These are phyloP conservation scores for Nasturtium officinale DNA, from an alignment of 345 rosid species.

Conservation along the genomic window DNA sequence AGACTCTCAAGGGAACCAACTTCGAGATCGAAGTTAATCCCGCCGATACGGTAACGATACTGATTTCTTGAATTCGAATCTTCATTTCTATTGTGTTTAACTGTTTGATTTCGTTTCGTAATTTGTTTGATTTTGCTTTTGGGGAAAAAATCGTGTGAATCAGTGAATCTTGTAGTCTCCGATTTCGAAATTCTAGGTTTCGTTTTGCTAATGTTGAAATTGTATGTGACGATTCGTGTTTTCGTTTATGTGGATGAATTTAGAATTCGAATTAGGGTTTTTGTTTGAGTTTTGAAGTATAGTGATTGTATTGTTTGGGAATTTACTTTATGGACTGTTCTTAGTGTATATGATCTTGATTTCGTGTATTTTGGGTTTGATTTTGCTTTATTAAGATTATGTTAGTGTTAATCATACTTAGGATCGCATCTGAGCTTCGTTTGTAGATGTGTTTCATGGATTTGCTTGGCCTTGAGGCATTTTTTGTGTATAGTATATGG, in stretches of 20 bases:
- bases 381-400: not conserved
- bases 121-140: slow-evolving; percentile 3
- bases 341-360: not conserved
- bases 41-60: slow-evolving; percentile 50
- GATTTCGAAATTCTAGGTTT: slow-evolving; percentile 30
- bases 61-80: slow-evolving; percentile 2
- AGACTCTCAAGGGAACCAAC: slow-evolving; percentile 71
- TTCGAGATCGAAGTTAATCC: slow-evolving; percentile 77
- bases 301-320: slow-evolving; percentile 15
- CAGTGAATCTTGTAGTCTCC: slow-evolving; percentile 25
- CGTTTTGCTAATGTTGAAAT: not conserved
- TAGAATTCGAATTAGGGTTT: slow-evolving; percentile 40
- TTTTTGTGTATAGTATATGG: too few species aligned
- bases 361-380: not conserved
- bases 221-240: slow-evolving; percentile 16
- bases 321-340: slow-evolving; percentile 9
- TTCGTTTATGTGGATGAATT: not conserved
- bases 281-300: not conserved
- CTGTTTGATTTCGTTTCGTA: slow-evolving; percentile 34
- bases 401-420: not conserved
- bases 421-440: not conserved
- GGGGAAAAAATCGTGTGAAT: not conserved
- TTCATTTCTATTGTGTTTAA: not conserved
- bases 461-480: slow-evolving; percentile 9
- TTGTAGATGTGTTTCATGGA: not conserved